Evolutionary conservation across 73 alveolate species (phyloP).

Genomic region (Paraurostyla sp.): DNA sequence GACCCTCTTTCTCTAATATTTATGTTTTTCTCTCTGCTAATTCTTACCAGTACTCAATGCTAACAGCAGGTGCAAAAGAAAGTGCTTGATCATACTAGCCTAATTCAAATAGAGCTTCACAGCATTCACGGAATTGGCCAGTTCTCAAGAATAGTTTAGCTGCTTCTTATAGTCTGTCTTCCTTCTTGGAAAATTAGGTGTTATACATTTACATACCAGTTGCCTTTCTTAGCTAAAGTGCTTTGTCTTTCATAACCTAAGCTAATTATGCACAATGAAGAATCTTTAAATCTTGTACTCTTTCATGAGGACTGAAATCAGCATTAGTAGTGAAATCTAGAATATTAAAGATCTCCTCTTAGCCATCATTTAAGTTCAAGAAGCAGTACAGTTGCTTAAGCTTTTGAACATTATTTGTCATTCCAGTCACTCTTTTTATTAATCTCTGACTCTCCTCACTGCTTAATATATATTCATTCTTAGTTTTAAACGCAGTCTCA

Average conservation of each 20-base stretch:
- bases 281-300: background rate
- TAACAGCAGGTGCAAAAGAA: conserved; percentile 89
- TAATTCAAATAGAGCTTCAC: conserved; percentile 82
- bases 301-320: background rate
- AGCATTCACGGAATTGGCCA: conserved; percentile 85
- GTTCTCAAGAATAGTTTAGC: conserved; percentile 78
- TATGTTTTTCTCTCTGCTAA: conserved; percentile 54
- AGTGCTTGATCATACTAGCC: conserved; percentile 87
- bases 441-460: conserved; percentile 30
- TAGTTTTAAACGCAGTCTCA: background rate
- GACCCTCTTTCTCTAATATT: conserved; percentile 16
- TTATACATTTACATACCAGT: conserved; percentile 55
- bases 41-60: conserved; percentile 87
- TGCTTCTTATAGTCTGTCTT: conserved; percentile 83
- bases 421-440: background rate
- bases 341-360: conserved; percentile 54
- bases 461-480: conserved; percentile 22
- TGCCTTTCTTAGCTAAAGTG: conserved; percentile 57
- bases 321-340: background rate
- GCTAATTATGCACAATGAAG: conserved; percentile 15
- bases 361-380: conserved; percentile 54
- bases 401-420: background rate
- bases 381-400: background rate
- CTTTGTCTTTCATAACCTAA: conserved; percentile 14
- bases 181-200: conserved; percentile 72